These are phyloP conservation scores for Sporothrix inflata DNA, from an alignment of 2,329 filamentous ascomycete species.

Conservation along the genomic window DNA sequence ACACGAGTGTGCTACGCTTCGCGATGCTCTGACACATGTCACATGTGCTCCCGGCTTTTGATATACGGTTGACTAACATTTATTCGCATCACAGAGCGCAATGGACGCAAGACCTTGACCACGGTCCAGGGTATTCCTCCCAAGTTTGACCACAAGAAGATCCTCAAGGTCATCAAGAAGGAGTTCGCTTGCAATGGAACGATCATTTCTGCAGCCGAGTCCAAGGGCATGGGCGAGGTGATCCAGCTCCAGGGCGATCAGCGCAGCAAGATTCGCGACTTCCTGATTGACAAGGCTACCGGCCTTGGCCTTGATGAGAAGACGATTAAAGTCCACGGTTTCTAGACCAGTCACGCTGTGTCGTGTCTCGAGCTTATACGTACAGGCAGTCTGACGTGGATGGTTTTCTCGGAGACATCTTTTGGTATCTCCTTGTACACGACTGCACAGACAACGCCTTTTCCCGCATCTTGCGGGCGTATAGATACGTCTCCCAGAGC, in stretches of 20 bases:
- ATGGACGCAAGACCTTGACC: conserved; percentile 99
- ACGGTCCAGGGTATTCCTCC: conserved; percentile 98
- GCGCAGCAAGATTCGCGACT: conserved; percentile 72
- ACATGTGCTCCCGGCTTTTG: neutral
- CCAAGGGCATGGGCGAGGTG: conserved; percentile 37
- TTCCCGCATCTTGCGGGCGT: conserved; percentile 13
- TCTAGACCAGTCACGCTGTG: conserved; percentile 48
- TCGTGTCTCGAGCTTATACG: conserved; percentile 28
- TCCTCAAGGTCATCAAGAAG: conserved; percentile 99
- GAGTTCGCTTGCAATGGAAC: conserved; percentile 36
- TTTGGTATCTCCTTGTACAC: conserved; percentile 9
- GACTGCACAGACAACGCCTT: conserved; percentile 5
- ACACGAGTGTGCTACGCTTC: neutral
- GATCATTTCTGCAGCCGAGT: conserved; percentile 35
- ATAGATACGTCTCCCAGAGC: conserved; percentile 11
- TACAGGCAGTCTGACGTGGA: conserved; percentile 10
- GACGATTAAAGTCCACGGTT: conserved; percentile 90
- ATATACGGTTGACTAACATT: neutral
- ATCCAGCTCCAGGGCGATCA: conserved; percentile 98
- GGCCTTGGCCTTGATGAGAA: conserved; percentile 92
- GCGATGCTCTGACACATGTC: neutral
- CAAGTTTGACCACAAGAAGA: conserved; percentile 99
- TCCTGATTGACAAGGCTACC: conserved; percentile 93
- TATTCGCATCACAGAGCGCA: conserved; percentile 71
- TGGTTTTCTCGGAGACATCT: conserved; percentile 15